These are phyloP conservation scores for Magnaporthiopsis rhizophila DNA, from an alignment of 2,329 filamentous ascomycete species.

Conservation along the genomic window DNA sequence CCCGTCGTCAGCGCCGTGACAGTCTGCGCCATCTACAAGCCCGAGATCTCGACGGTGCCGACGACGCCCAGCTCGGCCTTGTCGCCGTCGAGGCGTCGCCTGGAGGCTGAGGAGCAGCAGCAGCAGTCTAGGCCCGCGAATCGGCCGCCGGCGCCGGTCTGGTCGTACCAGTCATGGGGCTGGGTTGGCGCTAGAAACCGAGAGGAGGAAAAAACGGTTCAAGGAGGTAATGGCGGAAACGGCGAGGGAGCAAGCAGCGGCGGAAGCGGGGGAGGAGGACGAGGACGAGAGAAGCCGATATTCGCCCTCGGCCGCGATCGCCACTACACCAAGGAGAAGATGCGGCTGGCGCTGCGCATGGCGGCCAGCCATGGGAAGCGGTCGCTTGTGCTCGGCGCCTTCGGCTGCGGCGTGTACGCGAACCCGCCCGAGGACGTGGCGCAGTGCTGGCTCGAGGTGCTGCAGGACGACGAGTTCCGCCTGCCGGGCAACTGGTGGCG, in stretches of 20 bases:
- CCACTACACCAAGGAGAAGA: slow-evolving; percentile 53
- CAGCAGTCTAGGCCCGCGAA: too few species aligned
- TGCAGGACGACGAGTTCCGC: slow-evolving; percentile 51
- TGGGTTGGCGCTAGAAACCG: not conserved
- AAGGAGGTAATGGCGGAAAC: not conserved
- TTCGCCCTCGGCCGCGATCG: slow-evolving; percentile 37
- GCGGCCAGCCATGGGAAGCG: slow-evolving; percentile 49
- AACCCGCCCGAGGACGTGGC: slow-evolving; percentile 59
- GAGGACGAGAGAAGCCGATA: slow-evolving; percentile 15
- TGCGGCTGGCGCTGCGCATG: slow-evolving; percentile 51
- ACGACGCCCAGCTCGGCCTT: not conserved
- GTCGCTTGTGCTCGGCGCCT: slow-evolving; percentile 56
- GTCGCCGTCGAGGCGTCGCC: not conserved
- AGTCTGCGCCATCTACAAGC: slow-evolving; percentile 41
- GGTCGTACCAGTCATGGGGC: not conserved
- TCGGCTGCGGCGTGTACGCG: slow-evolving; percentile 60
- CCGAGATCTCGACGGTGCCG: slow-evolving; percentile 4
- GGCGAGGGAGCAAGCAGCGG: not conserved
- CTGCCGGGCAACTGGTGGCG: slow-evolving; percentile 50
- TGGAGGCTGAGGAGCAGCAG: not conserved
- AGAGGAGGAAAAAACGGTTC: too few species aligned
- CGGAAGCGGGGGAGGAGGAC: not conserved
- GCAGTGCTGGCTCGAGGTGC: slow-evolving; percentile 51
- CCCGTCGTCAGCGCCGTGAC: slow-evolving; percentile 53
- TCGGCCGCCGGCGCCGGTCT: too few species aligned